Evolutionary conservation across 202 grass and related monocot genomes (phyloP), one percentile per base, ranked within the genome.

Genomic region (Panicum hallii): DNA sequence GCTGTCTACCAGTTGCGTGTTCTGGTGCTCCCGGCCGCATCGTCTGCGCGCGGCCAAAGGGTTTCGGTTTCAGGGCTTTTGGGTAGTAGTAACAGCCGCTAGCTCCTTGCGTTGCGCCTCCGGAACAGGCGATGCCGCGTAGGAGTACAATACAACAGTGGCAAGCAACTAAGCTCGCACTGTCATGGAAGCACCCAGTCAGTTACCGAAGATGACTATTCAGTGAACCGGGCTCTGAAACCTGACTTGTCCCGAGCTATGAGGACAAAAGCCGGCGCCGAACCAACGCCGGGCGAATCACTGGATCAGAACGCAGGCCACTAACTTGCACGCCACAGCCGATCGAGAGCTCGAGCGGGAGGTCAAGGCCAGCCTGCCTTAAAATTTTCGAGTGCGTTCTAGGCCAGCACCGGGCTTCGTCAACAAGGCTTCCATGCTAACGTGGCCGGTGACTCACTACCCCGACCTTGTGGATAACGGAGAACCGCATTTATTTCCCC

Each of bases 1-100:
- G 63, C 83, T 78, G 28, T 70, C 84, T 38, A 65, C 84, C 48
- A 44, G 80, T 87, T 81, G 82, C 82, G 64, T 43, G 77, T 60
- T 78, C 54, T 26, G 67, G 38, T 63, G 11, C 67, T 19, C 4
- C 66, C 43, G 36, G 17, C 5, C 4, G 74, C 74, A 78, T 85
- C 62, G 19, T 88, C 64, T 68, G 72, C 26, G 26, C 26, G 26
- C 63, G 42, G 22, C 70, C 70, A 28, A 20, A 5, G 41, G n/a
- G 22, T 44, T 52, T 30, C 70, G 55, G 69, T 22, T 4, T 10
- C 49, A 52, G 36, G 49, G 49, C 49, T 52, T 52, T 52, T 17
- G 13, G 15, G 49, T 52, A 6, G 15, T 4, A 54, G 2, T 20
- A n/a, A 41, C 41, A 7, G 44, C 5, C 8, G 10, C 22, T 28